Evolutionary conservation across 495 filamentous ascomycete species (phyloP).

Genomic region (Glarea lozoyensis): DNA sequence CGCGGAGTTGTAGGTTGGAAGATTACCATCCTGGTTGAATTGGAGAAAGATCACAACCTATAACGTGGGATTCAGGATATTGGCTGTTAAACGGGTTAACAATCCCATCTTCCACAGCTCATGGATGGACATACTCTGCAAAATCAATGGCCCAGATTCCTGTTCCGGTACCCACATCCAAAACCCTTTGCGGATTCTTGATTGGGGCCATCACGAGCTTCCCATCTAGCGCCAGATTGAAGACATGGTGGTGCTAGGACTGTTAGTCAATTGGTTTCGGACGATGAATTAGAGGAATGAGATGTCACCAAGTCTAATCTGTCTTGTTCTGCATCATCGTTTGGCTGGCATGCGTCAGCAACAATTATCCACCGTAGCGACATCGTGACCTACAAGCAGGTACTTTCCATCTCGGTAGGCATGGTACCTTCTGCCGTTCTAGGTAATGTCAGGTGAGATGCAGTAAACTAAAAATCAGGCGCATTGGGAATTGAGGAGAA

Average conservation of each 20-base stretch:
- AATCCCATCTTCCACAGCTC: not conserved
- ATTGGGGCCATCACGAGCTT: constrained; percentile 10
- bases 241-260: not conserved
- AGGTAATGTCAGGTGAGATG: not conserved
- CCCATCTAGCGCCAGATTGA: not conserved
- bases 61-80: constrained; percentile 19
- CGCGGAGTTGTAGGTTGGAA: not conserved
- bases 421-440: constrained; percentile 50
- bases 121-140: constrained; percentile 25
- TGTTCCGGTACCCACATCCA: constrained; percentile 11
- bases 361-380: not conserved
- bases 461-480: not conserved
- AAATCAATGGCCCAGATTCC: constrained; percentile 44
- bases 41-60: constrained; percentile 39
- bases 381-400: constrained; percentile 19
- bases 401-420: constrained; percentile 44
- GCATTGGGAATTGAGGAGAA: too few relatives aligned
- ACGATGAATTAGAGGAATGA: not conserved
- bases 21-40: constrained; percentile 28
- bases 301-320: not conserved
- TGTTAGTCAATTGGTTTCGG: not conserved
- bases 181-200: constrained; percentile 15
- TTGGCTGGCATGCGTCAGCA: constrained; percentile 5
- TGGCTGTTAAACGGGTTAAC: constrained; percentile 1
- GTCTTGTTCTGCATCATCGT: constrained; percentile 16